These are phyloP conservation scores for Croton laevigatus DNA, from an alignment of 441 rosid species.

Conservation along the genomic window DNA sequence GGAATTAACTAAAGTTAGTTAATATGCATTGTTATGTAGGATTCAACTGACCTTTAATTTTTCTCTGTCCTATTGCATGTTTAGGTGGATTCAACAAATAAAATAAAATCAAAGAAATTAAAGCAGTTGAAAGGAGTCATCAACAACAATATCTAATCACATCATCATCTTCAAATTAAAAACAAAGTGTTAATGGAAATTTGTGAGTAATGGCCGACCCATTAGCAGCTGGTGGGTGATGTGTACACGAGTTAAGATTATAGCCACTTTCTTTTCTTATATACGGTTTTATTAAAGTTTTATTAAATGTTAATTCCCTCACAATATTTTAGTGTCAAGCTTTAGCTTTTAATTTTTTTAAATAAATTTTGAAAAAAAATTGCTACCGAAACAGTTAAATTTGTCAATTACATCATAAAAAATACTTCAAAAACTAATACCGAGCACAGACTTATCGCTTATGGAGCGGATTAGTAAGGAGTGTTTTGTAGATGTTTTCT, in stretches of 20 bases:
- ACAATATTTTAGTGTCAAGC: no score
- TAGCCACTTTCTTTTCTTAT: no score
- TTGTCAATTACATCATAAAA: no score
- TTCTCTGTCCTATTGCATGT: neutral
- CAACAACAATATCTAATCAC: neutral
- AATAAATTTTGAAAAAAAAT: no score
- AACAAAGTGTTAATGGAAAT: conserved; percentile 8
- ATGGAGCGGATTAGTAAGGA: no score
- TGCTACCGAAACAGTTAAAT: no score
- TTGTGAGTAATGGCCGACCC: conserved; percentile 42
- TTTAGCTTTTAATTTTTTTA: no score
- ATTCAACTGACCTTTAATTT: conserved; percentile 37
- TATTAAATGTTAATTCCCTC: no score
- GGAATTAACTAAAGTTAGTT: neutral
- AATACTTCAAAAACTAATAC: no score
- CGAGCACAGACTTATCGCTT: no score
- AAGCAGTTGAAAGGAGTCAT: neutral
- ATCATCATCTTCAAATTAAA: conserved; percentile 22
- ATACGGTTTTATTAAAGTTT: no score
- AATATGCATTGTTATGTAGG: conserved; percentile 32
- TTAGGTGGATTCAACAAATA: conserved; percentile 27
- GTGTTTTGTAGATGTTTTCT: no score
- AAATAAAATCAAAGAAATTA: neutral
- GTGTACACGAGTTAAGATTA: conserved; percentile 13
- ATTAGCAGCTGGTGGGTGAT: conserved; percentile 32